Base-by-base conservation (phyloP, 345 rosid genomes). In the Cardamine occulta region DNA sequence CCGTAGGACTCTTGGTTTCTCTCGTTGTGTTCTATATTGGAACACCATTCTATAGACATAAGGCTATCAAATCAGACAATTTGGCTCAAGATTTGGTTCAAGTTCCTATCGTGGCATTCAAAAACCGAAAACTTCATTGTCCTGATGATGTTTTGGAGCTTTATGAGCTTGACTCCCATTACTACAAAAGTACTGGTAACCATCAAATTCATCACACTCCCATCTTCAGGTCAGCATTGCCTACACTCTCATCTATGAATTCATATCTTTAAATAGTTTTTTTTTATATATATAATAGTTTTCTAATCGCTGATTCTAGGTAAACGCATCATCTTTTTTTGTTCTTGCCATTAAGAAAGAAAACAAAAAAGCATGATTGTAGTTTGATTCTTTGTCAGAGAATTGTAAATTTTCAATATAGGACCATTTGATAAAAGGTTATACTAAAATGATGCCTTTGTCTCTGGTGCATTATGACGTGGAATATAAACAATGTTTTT, bases 11-110 rank as follows among this genome's bases (percentile, higher is more conserved):
- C 6, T 49, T 88, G 51, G 63, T 89, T 49, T 91, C 98, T 47
- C 73, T 89, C 7, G 28, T 89, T 29, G 76, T 93, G 58, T 93
- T 93, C 77, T 91, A 89, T 72, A 10, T 85, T 13, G 98, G 98
- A 56, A 93, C 94, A 11, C 96, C 98, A 37, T 44, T 85, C 37
- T 93, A 93, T 68, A 83, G 98, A 68, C 97, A 93, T 68, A 93
- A 87, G 55, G 86, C 81, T 13, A 71, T 86, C 65, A 87, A 79
- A 71, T 74, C 83, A n/a, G 81, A 83, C 15, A 91, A 89, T 76
- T 87, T 92, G 28, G 88, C 96, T 0, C 82, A 76, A 72, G 89
- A 83, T 74, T 68, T 93, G 55, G 70, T 88, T 74, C 79, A 68
- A 48, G 96, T 91, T 57, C 87, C 84, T 1, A 39, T 88, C 9